Base-by-base conservation (phyloP, 169 alveolate genomes). In the Plasmodium relictum region DNA sequence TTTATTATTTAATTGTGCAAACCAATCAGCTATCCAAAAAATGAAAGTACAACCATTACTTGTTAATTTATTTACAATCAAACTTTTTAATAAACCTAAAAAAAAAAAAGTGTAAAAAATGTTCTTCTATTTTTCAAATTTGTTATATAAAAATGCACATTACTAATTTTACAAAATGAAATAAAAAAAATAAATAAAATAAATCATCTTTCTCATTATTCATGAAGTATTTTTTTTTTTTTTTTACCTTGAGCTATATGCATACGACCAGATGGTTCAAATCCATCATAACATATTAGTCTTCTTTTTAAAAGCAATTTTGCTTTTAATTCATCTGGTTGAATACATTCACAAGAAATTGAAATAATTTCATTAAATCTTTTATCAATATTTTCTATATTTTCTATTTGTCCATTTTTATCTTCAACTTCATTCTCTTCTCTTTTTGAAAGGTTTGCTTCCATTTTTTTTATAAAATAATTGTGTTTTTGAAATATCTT, bases 21-120 rank as follows among this genome's bases (percentile, higher is more conserved):
- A 98, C 99, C 99, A 99, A 88, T 99, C 99, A 3, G 99, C 99
- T n/a, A 99, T 98, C 99, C 99, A 99, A 91, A 99, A 98, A 37
- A 97, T 97, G 92, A 98, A 98, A 18, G 97, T 95, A 26, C 99
- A 98, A 6, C 99, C 99, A 10, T 99, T 97, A 70, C 94, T 96
- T 0, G 99, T 98, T 70, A 98, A 94, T 70, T 96, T 97, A 95
- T 98, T 98, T 16, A 98, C 99, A 87, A 96, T 96, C 56, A 95
- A 80, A 66, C 96, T 97, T 73, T 95, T 94, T 22, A 92, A 50
- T 44, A 89, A 73, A 12, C 93, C 94, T 87, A 14, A 31, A 41
- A 39, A 50, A 39, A 12, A 24, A 73, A 24, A 16, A 42, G 6
- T 18, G 9, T 9, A 16, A 62, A 37, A 58, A 18, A 66, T 5